phyloP scores from a whole-genome alignment of 805 yeast species.

The Myxozyma geophila region DNA sequence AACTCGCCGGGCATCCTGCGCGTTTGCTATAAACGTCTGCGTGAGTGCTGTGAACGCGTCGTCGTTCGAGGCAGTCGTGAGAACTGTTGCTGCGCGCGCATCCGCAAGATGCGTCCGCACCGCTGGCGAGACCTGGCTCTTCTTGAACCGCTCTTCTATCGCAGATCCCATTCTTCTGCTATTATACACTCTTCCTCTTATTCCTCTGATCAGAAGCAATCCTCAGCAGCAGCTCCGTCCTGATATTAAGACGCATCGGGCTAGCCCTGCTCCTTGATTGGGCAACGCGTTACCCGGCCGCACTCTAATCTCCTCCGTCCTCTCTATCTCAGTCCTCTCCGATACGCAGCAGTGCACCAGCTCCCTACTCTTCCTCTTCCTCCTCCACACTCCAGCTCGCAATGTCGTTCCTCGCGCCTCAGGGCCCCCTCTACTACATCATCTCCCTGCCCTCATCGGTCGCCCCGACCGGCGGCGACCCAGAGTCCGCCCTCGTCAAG shows the following conservation, averaged over 20 bases:
- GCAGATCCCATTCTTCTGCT: slow-evolving; percentile 5
- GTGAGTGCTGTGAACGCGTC: slow-evolving; percentile 13
- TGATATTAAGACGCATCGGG: neutral
- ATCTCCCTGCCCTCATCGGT: slow-evolving; percentile 58
- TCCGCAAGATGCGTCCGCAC: slow-evolving; percentile 31
- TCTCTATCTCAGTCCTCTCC: slow-evolving; percentile 3
- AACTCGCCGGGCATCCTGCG: slow-evolving; percentile 30
- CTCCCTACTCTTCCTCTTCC: neutral
- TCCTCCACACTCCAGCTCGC: slow-evolving; percentile 5
- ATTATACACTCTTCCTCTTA: neutral
- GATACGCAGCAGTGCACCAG: neutral
- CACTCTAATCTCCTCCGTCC: slow-evolving; percentile 1
- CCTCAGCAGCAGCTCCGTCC: neutral
- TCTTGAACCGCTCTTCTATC: slow-evolving; percentile 14
- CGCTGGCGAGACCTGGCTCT: neutral
- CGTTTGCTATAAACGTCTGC: slow-evolving; percentile 25
- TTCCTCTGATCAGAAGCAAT: neutral
- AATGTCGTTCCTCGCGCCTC: slow-evolving; percentile 37
- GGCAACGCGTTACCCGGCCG: slow-evolving; percentile 13
- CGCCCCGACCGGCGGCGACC: slow-evolving; percentile 45
- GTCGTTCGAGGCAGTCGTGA: slow-evolving; percentile 20
- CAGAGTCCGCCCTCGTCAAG: slow-evolving; percentile 44
- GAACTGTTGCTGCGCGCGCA: slow-evolving; percentile 33
- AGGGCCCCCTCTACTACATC: slow-evolving; percentile 36
- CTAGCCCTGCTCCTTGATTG: slow-evolving; percentile 8